Percentiles rank a stretch among this genome's conserved stretches.
Conservation (phyloP, 306 rosid genomes). For the Urtica urens region DNA sequence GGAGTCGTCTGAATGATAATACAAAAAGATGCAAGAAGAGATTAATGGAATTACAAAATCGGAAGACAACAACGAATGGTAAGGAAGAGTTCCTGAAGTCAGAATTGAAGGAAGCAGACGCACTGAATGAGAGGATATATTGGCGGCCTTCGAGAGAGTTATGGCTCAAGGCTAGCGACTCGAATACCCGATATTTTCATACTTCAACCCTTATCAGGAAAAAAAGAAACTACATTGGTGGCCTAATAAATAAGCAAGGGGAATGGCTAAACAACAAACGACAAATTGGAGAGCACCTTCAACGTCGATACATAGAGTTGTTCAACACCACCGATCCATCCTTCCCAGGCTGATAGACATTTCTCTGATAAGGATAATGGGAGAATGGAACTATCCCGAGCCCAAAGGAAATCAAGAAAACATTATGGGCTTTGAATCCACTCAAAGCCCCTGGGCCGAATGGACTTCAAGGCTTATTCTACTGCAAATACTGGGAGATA, state of each 20-base stretch:
- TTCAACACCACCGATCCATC: no score
- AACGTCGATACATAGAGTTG: no score
- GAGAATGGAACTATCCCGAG: background rate
- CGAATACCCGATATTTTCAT: background rate
- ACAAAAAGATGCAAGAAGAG: no score
- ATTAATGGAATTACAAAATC: no score
- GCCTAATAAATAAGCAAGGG: background rate
- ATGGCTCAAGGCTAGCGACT: background rate
- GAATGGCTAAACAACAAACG: background rate
- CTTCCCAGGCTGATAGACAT: no score
- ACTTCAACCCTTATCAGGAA: background rate
- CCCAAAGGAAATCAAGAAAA: background rate
- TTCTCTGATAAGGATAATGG: background rate
- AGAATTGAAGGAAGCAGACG: constrained; percentile 1
- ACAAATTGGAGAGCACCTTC: no score
- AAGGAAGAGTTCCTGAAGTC: no score
- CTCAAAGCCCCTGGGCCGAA: background rate
- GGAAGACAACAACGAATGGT: no score
- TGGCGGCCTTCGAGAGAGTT: no score
- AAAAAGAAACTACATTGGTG: background rate
- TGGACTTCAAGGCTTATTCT: background rate
- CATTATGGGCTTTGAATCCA: background rate
- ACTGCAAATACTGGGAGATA: background rate
- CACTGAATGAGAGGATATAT: no score
- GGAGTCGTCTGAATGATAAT: no score